Percentiles rank a stretch among this genome's conserved stretches.
These are phyloP conservation scores for Batkoa obscura DNA, from an alignment of 371 early-diverging fungal genomes.

Conservation along the genomic window DNA sequence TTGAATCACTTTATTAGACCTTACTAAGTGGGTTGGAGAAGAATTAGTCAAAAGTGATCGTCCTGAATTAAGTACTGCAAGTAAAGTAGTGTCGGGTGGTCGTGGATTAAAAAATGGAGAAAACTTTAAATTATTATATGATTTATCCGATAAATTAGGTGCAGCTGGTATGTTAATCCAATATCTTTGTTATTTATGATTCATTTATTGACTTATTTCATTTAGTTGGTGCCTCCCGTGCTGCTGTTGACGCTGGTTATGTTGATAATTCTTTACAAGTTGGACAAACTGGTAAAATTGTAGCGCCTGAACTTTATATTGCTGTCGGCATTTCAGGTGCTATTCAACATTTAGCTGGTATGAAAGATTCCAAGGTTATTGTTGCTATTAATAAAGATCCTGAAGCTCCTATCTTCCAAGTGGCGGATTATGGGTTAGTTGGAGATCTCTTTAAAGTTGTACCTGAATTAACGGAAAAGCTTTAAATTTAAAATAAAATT, in stretches of 20 bases:
- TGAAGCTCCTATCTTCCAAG: slow-evolving; percentile 95
- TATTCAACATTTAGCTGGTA: slow-evolving; percentile 94
- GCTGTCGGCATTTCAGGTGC: slow-evolving; percentile 94
- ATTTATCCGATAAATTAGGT: slow-evolving; percentile 84
- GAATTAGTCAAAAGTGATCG: slow-evolving; percentile 87
- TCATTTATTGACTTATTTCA: neutral
- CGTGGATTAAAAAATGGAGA: slow-evolving; percentile 93
- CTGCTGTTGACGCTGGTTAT: slow-evolving; percentile 95
- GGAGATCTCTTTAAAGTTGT: slow-evolving; percentile 87
- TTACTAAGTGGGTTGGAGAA: slow-evolving; percentile 72
- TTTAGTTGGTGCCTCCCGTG: slow-evolving; percentile 90
- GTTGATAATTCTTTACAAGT: slow-evolving; percentile 92
- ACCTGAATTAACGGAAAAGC: slow-evolving; percentile 84
- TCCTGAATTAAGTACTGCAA: slow-evolving; percentile 78
- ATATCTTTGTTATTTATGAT: neutral
- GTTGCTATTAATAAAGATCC: slow-evolving; percentile 97
- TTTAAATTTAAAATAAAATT: slow-evolving; percentile 12
- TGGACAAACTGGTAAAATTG: slow-evolving; percentile 96
- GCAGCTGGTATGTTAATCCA: slow-evolving; percentile 51
- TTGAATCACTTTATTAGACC: slow-evolving; percentile 9
- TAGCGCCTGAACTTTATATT: slow-evolving; percentile 90
- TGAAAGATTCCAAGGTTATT: slow-evolving; percentile 97
- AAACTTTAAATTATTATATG: slow-evolving; percentile 83
- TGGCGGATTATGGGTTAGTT: slow-evolving; percentile 92
- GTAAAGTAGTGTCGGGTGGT: slow-evolving; percentile 84